phyloP scores from a whole-genome alignment of 2,329 filamentous ascomycete species.

The Colletotrichum sp. region DNA sequence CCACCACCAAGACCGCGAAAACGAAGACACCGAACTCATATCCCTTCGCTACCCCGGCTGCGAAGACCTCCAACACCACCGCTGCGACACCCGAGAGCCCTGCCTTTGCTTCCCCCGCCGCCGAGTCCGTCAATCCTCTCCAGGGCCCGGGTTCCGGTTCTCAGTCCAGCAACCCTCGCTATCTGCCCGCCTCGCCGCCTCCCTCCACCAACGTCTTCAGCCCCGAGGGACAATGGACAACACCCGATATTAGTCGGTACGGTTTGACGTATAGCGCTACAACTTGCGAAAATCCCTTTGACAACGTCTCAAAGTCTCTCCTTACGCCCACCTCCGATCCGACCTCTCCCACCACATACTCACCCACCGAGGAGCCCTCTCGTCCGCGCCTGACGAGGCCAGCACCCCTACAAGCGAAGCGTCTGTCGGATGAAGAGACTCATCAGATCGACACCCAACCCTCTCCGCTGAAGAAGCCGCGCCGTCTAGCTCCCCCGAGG shows the following conservation, averaged over 20 bases:
- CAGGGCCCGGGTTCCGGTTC: conserved; percentile 22
- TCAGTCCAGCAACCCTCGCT: conserved; percentile 12
- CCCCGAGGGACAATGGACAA: conserved; percentile 14
- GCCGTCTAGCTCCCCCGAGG: conserved; percentile 50
- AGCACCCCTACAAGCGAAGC: conserved; percentile 28
- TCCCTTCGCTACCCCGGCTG: not conserved
- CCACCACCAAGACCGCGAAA: not conserved
- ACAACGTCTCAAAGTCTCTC: conserved; percentile 11
- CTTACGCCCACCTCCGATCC: conserved; percentile 5
- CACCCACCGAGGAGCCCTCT: conserved; percentile 1
- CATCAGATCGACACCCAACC: conserved; percentile 10
- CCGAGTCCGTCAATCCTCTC: not conserved
- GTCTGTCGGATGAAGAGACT: conserved; percentile 28
- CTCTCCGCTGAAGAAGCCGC: conserved; percentile 50
- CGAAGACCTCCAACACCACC: not conserved
- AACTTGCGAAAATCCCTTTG: conserved; percentile 23
- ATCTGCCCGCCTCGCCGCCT: conserved; percentile 10
- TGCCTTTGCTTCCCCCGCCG: not conserved
- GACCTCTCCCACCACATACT: not conserved
- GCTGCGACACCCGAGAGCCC: not conserved
- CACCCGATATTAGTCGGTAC: conserved; percentile 30
- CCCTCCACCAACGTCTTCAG: not conserved
- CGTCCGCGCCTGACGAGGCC: conserved; percentile 1
- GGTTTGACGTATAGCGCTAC: conserved; percentile 29
- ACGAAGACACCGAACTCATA: not conserved